Conservation (phyloP, 176 grass and related monocot species). For the Zoysia japonica region DNA sequence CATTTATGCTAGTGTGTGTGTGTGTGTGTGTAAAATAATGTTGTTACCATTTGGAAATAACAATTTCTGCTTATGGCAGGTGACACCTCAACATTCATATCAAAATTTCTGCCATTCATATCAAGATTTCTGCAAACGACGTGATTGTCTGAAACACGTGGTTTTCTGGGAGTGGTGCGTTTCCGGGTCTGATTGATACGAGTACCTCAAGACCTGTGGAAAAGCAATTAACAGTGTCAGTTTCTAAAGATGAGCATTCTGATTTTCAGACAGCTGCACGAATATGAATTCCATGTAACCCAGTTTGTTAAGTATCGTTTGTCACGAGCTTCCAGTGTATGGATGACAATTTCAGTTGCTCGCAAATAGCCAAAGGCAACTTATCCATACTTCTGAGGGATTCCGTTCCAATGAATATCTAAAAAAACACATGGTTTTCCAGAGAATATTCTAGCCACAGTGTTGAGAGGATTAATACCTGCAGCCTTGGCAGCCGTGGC, state of each 20-base stretch:
- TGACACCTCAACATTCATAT: neutral
- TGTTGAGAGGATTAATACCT: slow-evolving; percentile 34
- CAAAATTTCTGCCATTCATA: slow-evolving; percentile 4
- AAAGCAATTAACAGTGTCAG: neutral
- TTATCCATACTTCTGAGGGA: neutral
- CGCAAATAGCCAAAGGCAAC: neutral
- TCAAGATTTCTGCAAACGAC: slow-evolving; percentile 66
- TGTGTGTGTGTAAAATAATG: neutral
- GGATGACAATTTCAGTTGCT: neutral
- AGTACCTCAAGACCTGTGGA: slow-evolving; percentile 68
- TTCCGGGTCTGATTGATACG: slow-evolving; percentile 75
- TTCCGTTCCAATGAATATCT: neutral
- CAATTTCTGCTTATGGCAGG: slow-evolving; percentile 10
- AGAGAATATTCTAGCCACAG: neutral
- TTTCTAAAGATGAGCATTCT: neutral
- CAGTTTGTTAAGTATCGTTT: neutral
- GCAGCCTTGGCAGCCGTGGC: slow-evolving; percentile 78
- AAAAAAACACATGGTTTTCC: neutral
- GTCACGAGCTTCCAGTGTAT: neutral
- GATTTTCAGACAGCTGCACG: neutral
- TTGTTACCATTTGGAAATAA: neutral
- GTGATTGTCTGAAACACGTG: slow-evolving; percentile 68
- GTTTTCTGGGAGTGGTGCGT: slow-evolving; percentile 52
- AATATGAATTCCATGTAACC: neutral
- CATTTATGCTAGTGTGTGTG: neutral